Conservation (phyloP, 2,329 filamentous ascomycete genomes). For the Pseudogymnoascus sp. region DNA sequence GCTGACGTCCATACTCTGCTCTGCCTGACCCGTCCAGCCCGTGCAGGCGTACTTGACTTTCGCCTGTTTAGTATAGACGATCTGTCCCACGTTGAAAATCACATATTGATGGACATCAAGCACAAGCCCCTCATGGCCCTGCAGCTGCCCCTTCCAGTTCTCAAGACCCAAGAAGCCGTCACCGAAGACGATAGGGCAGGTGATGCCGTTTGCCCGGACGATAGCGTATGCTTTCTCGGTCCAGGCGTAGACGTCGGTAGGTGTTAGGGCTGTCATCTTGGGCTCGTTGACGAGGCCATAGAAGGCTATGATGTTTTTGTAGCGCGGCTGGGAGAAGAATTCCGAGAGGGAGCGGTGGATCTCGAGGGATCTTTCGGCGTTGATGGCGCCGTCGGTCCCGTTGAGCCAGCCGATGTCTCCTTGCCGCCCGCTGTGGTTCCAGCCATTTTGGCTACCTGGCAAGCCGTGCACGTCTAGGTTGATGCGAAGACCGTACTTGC, state of each 20-base stretch:
- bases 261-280: slow-evolving; percentile 62
- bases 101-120: slow-evolving; percentile 99
- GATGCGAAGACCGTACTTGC: slow-evolving; percentile 83
- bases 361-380: slow-evolving; percentile 74
- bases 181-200: slow-evolving; percentile 71
- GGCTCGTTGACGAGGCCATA: slow-evolving; percentile 96
- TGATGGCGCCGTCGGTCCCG: slow-evolving; percentile 72
- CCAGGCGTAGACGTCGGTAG: slow-evolving; percentile 66
- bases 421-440: slow-evolving; percentile 88
- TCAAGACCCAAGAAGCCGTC: slow-evolving; percentile 89
- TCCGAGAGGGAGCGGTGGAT: slow-evolving; percentile 78
- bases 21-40: slow-evolving; percentile 76
- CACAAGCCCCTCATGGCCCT: slow-evolving; percentile 62
- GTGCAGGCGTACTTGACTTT: slow-evolving; percentile 84
- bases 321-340: slow-evolving; percentile 90
- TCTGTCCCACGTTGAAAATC: slow-evolving; percentile 89
- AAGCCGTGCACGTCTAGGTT: slow-evolving; percentile 91
- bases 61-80: slow-evolving; percentile 69
- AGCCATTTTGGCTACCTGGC: slow-evolving; percentile 91
- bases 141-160: slow-evolving; percentile 83
- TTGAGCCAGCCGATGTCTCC: slow-evolving; percentile 82
- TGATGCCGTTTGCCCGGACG: slow-evolving; percentile 69
- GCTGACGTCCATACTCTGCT: slow-evolving; percentile 59
- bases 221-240: slow-evolving; percentile 63
- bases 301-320: slow-evolving; percentile 84